phyloP scores from a whole-genome alignment of 345 rosid species.

The Pistacia atlantica region DNA sequence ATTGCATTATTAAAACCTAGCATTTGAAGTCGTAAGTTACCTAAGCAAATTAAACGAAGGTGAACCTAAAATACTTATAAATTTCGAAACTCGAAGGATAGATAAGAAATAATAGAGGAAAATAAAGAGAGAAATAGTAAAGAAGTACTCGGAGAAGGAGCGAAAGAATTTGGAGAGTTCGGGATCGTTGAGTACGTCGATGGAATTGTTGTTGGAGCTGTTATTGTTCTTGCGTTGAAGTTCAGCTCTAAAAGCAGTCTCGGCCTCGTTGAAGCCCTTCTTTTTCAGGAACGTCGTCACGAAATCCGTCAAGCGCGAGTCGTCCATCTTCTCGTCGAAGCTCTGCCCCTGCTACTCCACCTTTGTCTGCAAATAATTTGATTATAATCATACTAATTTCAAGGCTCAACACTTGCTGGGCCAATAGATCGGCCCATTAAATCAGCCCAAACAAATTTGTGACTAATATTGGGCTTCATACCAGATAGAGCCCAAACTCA shows the following conservation, averaged over 20 bases:
- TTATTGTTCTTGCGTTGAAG: constrained; percentile 48
- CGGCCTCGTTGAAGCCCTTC: constrained; percentile 80
- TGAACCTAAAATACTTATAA: too few relatives aligned
- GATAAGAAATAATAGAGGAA: background rate
- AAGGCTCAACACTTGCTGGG: too few relatives aligned
- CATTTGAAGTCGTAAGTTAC: too few relatives aligned
- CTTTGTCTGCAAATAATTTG: background rate
- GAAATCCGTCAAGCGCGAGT: constrained; percentile 51
- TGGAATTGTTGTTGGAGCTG: constrained; percentile 26
- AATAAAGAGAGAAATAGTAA: background rate
- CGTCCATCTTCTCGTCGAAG: constrained; percentile 47
- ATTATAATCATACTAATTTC: too few relatives aligned
- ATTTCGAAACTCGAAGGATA: too few relatives aligned
- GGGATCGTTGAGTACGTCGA: constrained; percentile 64
- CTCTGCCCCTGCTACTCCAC: background rate
- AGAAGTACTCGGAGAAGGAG: constrained; percentile 63
- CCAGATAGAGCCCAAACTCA: too few relatives aligned
- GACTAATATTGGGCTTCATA: too few relatives aligned
- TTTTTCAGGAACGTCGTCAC: constrained; percentile 82
- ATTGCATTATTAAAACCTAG: background rate
- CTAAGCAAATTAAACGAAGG: too few relatives aligned
- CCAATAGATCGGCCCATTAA: too few relatives aligned
- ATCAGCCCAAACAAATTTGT: too few relatives aligned
- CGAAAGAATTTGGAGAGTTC: constrained; percentile 73
- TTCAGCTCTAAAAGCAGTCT: constrained; percentile 62